Percentiles rank a stretch among this genome's conserved stretches.
Evolutionary conservation across 1,284 basidiomycete genomes (phyloP).

Genomic region (Athelia sp.): DNA sequence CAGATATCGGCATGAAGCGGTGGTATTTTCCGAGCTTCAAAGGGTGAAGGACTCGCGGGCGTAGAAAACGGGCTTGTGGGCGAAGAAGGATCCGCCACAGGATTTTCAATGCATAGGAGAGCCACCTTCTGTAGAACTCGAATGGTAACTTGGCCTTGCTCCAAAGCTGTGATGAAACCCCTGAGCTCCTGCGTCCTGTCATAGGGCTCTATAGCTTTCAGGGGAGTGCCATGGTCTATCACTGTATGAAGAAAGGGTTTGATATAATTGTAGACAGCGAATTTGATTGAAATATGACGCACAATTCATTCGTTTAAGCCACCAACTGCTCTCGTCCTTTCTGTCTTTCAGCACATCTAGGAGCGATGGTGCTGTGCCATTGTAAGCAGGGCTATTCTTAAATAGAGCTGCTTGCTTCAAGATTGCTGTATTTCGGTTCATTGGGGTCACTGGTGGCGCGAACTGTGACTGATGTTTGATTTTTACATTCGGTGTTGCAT

Average conservation of each 20-base stretch:
- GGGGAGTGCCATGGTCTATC: slow-evolving; percentile 39
- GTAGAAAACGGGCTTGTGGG: slow-evolving; percentile 35
- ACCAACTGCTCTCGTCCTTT: slow-evolving; percentile 70
- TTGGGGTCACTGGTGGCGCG: slow-evolving; percentile 54
- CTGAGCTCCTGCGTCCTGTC: slow-evolving; percentile 47
- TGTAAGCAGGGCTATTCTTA: slow-evolving; percentile 64
- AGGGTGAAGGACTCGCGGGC: slow-evolving; percentile 47
- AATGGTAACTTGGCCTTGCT: slow-evolving; percentile 45
- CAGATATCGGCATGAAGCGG: slow-evolving; percentile 53
- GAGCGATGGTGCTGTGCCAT: slow-evolving; percentile 48
- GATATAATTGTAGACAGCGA: neutral
- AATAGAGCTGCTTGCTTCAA: slow-evolving; percentile 75
- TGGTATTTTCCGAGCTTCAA: slow-evolving; percentile 34
- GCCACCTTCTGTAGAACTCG: slow-evolving; percentile 55
- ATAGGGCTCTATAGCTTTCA: slow-evolving; percentile 29
- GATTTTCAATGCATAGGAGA: slow-evolving; percentile 54
- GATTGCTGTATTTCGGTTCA: slow-evolving; percentile 48
- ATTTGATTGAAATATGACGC: slow-evolving; percentile 21
- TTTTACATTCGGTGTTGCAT: slow-evolving; percentile 34
- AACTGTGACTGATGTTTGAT: slow-evolving; percentile 27
- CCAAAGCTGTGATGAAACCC: slow-evolving; percentile 45
- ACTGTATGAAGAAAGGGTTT: slow-evolving; percentile 34
- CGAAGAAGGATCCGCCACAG: slow-evolving; percentile 41
- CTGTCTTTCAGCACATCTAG: slow-evolving; percentile 60
- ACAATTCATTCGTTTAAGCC: slow-evolving; percentile 69